Percentiles rank a stretch among this genome's conserved stretches.
These are phyloP conservation scores for Diaporthe sp. DNA, from an alignment of 2,329 filamentous ascomycete genomes.

Conservation along the genomic window DNA sequence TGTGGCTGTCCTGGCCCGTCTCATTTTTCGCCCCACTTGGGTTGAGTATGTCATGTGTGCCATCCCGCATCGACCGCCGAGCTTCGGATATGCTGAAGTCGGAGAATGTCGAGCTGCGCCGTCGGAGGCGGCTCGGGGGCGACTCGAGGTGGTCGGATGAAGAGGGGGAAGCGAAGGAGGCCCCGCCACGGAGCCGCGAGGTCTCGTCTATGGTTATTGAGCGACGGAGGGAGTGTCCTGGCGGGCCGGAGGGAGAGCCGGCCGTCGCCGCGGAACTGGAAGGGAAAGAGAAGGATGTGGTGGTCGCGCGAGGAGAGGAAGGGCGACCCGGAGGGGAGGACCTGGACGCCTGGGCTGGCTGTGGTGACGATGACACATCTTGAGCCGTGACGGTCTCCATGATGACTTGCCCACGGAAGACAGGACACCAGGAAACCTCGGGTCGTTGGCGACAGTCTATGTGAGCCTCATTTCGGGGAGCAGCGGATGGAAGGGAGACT, in stretches of 20 bases:
- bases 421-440: conserved; percentile 20
- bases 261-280: conserved; percentile 8
- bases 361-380: conserved; percentile 15
- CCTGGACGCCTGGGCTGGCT: not conserved
- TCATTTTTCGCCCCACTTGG: conserved; percentile 55
- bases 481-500: conserved; percentile 7
- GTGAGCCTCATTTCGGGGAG: conserved; percentile 23
- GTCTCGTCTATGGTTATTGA: conserved; percentile 55
- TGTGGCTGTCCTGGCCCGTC: conserved; percentile 64
- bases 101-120: conserved; percentile 83
- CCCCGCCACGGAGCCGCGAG: conserved; percentile 43
- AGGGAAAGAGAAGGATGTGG: conserved; percentile 30
- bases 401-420: conserved; percentile 13
- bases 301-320: conserved; percentile 27
- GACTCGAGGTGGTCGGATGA: conserved; percentile 45
- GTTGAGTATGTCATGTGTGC: conserved; percentile 75
- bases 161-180: conserved; percentile 39
- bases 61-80: conserved; percentile 73
- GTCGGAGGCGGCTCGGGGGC: conserved; percentile 54
- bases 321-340: conserved; percentile 26
- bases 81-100: conserved; percentile 80
- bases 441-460: conserved; percentile 8
- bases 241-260: conserved; percentile 39
- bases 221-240: conserved; percentile 56
- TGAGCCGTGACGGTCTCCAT: conserved; percentile 29